Evolutionary conservation across 768 basidiomycete genomes (phyloP).

Genomic region (Boletus vinaceobasis): DNA sequence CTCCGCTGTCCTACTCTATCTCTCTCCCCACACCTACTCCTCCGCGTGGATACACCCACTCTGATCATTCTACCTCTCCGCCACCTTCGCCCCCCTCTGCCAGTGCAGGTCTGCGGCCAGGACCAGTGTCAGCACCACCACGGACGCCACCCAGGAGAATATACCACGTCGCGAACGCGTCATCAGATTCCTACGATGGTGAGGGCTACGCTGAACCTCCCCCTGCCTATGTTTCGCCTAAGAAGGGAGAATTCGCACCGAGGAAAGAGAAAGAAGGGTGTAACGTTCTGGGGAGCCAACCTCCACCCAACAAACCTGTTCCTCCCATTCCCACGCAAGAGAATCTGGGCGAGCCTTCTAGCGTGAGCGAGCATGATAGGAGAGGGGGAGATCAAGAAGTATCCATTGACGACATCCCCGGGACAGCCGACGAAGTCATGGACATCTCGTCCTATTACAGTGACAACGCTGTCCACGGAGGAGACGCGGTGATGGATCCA

Average conservation of each 20-base stretch:
- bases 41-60: constrained; percentile 1
- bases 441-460: constrained; percentile 27
- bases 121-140: constrained; percentile 14
- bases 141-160: constrained; percentile 38
- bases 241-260: background rate
- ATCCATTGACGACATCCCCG: constrained; percentile 13
- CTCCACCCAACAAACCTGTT: constrained; percentile 17
- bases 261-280: constrained; percentile 20
- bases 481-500: constrained; percentile 4
- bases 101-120: background rate
- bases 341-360: constrained; percentile 6
- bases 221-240: constrained; percentile 41
- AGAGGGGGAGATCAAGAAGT: background rate
- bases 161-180: constrained; percentile 42
- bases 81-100: constrained; percentile 8
- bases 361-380: background rate
- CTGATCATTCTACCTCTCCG: constrained; percentile 9
- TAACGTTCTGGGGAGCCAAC: background rate
- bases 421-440: constrained; percentile 25
- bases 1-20: constrained; percentile 25
- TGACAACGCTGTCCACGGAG: constrained; percentile 4
- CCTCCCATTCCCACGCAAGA: constrained; percentile 13
- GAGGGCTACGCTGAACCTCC: constrained; percentile 38
- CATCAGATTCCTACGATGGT: constrained; percentile 22
- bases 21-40: constrained; percentile 20